Conservation (phyloP, 163 green algal genomes). For the Volvox carteri region DNA sequence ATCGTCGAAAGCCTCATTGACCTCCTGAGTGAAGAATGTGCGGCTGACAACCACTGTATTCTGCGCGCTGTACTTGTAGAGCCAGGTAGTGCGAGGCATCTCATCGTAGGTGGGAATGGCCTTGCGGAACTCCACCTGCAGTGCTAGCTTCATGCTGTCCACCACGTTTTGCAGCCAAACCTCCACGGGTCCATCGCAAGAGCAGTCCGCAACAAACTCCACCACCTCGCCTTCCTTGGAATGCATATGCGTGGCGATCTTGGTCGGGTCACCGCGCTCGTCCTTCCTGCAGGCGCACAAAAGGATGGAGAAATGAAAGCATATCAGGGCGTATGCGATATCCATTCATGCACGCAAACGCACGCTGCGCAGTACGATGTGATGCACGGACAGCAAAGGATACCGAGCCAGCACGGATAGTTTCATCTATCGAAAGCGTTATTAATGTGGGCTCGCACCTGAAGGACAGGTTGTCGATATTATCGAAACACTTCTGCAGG, state of each 20-base stretch:
- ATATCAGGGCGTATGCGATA: too few species aligned
- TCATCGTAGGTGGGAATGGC: constrained; percentile 92
- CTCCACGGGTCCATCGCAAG: constrained; percentile 87
- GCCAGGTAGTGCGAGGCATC: constrained; percentile 87
- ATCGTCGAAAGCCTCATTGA: constrained; percentile 94
- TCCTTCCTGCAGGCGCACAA: constrained; percentile 67
- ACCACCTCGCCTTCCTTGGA: constrained; percentile 81
- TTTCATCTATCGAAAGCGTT: too few species aligned
- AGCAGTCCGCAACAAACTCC: constrained; percentile 65
- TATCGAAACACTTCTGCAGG: constrained; percentile 95
- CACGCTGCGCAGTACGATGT: too few species aligned
- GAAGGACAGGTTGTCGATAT: constrained; percentile 94
- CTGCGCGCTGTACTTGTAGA: constrained; percentile 91
- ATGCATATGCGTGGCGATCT: constrained; percentile 64
- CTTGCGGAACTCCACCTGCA: constrained; percentile 84
- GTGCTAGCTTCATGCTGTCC: constrained; percentile 84
- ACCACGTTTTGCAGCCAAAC: constrained; percentile 89
- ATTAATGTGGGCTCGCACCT: too few species aligned
- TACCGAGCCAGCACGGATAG: too few species aligned
- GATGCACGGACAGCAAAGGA: too few species aligned
- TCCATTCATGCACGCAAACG: too few species aligned
- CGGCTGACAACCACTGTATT: constrained; percentile 90
- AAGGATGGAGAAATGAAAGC: too few species aligned
- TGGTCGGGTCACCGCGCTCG: constrained; percentile 77
- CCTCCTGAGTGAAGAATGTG: constrained; percentile 93